Evolutionary conservation across 495 filamentous ascomycete genomes (phyloP).

Genomic region (Lasiosphaeria hispida): DNA sequence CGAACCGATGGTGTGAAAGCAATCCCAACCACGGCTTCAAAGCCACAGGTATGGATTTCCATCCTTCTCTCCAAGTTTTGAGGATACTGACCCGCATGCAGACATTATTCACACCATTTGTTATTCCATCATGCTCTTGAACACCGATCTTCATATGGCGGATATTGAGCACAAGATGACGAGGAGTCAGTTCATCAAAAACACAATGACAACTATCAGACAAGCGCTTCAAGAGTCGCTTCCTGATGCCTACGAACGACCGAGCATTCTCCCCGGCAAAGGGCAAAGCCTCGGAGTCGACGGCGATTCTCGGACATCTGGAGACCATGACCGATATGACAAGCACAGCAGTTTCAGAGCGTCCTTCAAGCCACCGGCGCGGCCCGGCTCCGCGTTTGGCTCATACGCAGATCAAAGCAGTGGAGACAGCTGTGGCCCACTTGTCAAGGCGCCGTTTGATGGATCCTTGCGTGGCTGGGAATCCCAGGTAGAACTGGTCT

Average conservation of each 20-base stretch:
- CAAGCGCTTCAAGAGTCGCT: slow-evolving; percentile 68
- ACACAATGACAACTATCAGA: slow-evolving; percentile 87
- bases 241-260: slow-evolving; percentile 62
- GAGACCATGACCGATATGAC: slow-evolving; percentile 46
- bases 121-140: slow-evolving; percentile 91
- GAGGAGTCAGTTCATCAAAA: slow-evolving; percentile 87
- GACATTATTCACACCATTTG: slow-evolving; percentile 97
- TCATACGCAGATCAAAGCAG: slow-evolving; percentile 25
- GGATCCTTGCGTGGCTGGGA: slow-evolving; percentile 83
- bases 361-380: slow-evolving; percentile 48
- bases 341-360: slow-evolving; percentile 39
- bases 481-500: slow-evolving; percentile 78
- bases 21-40: slow-evolving; percentile 96
- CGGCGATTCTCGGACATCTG: slow-evolving; percentile 30
- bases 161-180: slow-evolving; percentile 98
- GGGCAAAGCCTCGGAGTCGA: slow-evolving; percentile 24
- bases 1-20: slow-evolving; percentile 87
- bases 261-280: slow-evolving; percentile 44
- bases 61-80: neutral
- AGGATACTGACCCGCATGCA: slow-evolving; percentile 27
- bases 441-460: slow-evolving; percentile 76
- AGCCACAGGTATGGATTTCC: slow-evolving; percentile 60
- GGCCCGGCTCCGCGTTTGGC: slow-evolving; percentile 44
- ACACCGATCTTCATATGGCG: slow-evolving; percentile 92
- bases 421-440: slow-evolving; percentile 54